Base-by-base conservation (phyloP, 2,329 filamentous ascomycete species). In the Colletotrichum sp. region DNA sequence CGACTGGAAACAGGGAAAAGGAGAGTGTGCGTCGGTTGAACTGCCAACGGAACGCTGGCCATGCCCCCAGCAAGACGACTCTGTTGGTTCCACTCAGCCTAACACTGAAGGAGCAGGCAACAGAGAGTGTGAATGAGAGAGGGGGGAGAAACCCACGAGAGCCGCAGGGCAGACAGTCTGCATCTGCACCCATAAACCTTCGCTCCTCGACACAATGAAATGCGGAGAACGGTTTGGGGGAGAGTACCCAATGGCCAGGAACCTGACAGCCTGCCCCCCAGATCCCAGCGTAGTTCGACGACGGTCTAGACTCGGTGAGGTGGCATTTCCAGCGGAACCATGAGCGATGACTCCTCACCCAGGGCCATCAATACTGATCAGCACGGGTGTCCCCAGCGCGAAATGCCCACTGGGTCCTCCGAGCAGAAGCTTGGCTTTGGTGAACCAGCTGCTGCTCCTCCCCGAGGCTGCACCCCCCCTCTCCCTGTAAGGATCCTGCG, bases 261-360 rank as follows among this genome's bases (percentile, higher is more conserved):
- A 39, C 32, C 22, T 36, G 39, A 68, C 36, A 30, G 12, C 25
- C 25, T 61, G 55, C 65, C 30, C 59, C 67, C 57, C 27, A 55
- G 57, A 70, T 70, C 68, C 57, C 68, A 44, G 57, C 25, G 3
- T 19, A 7, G 72, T 52, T 72, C 69, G 72, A 25, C 27, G 63
- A 67, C 34, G 69, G 69, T 68, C 72, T 75, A 68, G 72, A 75
- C 39, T 36, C 6, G 19, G 39, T 32, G 39, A 72, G 69, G 72
- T 75, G 39, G 72, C 64, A 75, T 72, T 72, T 29, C 30, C 52
- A 34, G 30, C 8, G 27, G 25, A 52, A 39, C 62, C 69, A 71
- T 62, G 36, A 71, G n/a, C 27, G 44, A 62, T 61, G 34, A 70
- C 19, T 59, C 69, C 30, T 25, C 25, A 22, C 44, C 22, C 22